Evolutionary conservation across 1,284 basidiomycete species (phyloP).

Genomic region (Sporisorium scitamineum): DNA sequence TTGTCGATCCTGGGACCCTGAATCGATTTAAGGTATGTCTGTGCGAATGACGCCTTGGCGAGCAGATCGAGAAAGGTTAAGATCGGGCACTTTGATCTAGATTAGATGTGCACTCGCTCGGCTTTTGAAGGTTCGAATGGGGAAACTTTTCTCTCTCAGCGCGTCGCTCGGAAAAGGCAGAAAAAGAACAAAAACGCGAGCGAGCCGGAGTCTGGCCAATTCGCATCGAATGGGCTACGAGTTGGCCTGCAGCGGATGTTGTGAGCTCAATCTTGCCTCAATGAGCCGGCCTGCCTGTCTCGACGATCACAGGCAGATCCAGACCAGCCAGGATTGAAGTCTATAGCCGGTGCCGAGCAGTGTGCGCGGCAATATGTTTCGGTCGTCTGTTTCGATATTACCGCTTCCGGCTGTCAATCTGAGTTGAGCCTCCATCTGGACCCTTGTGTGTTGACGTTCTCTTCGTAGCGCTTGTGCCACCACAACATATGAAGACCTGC

Average conservation of each 20-base stretch:
- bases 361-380: slow-evolving; percentile 1
- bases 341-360: background rate
- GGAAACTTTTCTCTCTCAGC: background rate
- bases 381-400: background rate
- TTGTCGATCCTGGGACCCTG: slow-evolving; percentile 1
- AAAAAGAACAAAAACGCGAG: background rate
- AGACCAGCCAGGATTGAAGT: background rate
- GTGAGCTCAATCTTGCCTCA: background rate
- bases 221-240: background rate
- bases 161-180: background rate
- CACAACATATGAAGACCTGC: background rate
- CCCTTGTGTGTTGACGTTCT: background rate
- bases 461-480: background rate
- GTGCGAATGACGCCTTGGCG: too few relatives aligned
- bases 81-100: background rate
- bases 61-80: background rate
- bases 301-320: background rate
- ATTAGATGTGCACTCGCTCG: background rate
- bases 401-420: background rate
- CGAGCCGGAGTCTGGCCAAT: background rate
- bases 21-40: background rate
- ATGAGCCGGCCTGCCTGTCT: too few relatives aligned
- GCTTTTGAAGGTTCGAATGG: background rate
- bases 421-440: background rate
- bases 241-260: background rate